Evolutionary conservation across 805 yeast species (phyloP).

Genomic region (Candida ortonii): DNA sequence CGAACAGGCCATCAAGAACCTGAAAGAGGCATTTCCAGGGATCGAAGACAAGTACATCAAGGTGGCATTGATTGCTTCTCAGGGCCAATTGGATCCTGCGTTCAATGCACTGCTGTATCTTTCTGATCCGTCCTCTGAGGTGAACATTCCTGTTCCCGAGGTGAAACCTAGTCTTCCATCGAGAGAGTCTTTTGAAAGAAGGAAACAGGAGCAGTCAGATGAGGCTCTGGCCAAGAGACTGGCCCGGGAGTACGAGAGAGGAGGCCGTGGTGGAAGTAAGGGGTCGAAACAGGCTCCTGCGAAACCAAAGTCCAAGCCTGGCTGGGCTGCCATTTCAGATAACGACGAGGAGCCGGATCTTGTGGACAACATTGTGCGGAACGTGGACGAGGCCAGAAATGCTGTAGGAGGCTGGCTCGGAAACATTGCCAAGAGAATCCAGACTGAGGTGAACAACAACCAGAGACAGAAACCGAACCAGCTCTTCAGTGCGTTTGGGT

Average conservation of each 20-base stretch:
- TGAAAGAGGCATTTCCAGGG: constrained; percentile 84
- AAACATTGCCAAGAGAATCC: constrained; percentile 54
- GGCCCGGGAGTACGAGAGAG: constrained; percentile 55
- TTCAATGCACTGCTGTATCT: constrained; percentile 81
- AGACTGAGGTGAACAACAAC: constrained; percentile 22
- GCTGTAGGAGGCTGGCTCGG: constrained; percentile 78
- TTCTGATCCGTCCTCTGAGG: constrained; percentile 66
- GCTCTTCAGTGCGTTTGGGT: constrained; percentile 33
- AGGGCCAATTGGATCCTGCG: constrained; percentile 77
- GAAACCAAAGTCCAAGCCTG: constrained; percentile 29
- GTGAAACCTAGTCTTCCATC: constrained; percentile 33
- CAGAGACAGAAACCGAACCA: constrained; percentile 26
- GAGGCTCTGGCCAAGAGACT: constrained; percentile 79
- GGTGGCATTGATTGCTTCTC: constrained; percentile 82
- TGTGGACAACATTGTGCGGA: constrained; percentile 63
- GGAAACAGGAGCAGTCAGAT: constrained; percentile 43
- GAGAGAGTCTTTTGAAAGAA: constrained; percentile 32
- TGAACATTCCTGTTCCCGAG: constrained; percentile 45
- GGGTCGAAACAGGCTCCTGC: constrained; percentile 16
- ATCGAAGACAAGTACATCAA: constrained; percentile 67
- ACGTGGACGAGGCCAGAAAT: constrained; percentile 75
- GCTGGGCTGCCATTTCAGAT: constrained; percentile 24
- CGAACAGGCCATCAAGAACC: constrained; percentile 51
- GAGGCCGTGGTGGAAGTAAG: constrained; percentile 7
- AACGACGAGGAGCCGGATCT: constrained; percentile 44